These are phyloP conservation scores for Eucalyptus tenuipes DNA, from an alignment of 345 rosid genomes.

Conservation along the genomic window DNA sequence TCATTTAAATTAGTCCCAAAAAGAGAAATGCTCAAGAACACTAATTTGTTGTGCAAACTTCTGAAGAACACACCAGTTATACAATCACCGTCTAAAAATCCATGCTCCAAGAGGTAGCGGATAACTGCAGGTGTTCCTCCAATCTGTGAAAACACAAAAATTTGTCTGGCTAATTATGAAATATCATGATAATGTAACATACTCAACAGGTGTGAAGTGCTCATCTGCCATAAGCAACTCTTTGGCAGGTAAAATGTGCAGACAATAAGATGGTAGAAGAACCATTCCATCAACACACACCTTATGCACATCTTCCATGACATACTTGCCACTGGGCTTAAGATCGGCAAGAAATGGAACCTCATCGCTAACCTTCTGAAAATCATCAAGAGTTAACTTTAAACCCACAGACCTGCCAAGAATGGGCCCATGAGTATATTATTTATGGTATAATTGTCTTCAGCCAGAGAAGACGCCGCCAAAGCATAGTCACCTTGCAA, in stretches of 20 bases:
- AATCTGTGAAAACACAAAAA: constrained; percentile 20
- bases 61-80: constrained; percentile 45
- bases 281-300: constrained; percentile 13
- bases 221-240: neutral
- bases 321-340: constrained; percentile 96
- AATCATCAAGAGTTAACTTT: constrained; percentile 81
- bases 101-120: constrained; percentile 55
- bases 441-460: neutral
- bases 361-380: constrained; percentile 87
- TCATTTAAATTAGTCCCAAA: neutral
- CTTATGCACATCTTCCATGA: constrained; percentile 97
- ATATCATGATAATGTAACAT: neutral
- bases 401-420: constrained; percentile 88
- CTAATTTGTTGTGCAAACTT: neutral
- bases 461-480: neutral
- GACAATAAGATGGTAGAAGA: neutral
- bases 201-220: neutral
- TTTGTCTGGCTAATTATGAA: neutral
- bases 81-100: constrained; percentile 56
- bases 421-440: constrained; percentile 2
- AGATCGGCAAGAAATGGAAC: constrained; percentile 96
- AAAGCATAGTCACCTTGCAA: constrained; percentile 54
- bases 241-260: neutral
- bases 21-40: neutral
- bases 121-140: constrained; percentile 79